Conservation (phyloP, 2,329 filamentous ascomycete species). For the Trichoderma sp. region DNA sequence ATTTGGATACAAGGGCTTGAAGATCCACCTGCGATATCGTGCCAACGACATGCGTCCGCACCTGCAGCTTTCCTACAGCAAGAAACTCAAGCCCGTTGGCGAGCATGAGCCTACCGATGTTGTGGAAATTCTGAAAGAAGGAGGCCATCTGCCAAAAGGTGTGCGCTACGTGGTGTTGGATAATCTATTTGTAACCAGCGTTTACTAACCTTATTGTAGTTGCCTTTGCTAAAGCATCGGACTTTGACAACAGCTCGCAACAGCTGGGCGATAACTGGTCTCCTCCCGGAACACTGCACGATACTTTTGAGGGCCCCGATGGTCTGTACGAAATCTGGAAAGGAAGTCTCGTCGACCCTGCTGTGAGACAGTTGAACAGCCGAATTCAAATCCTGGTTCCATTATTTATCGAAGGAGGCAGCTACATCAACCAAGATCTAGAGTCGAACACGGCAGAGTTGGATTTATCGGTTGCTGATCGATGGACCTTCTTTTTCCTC, state of each 20-base stretch:
- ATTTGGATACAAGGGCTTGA: constrained; percentile 81
- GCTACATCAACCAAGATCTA: constrained; percentile 55
- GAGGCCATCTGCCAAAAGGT: constrained; percentile 66
- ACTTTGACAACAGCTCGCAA: constrained; percentile 60
- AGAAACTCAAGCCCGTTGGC: constrained; percentile 66
- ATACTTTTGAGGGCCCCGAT: constrained; percentile 58
- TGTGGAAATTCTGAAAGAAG: constrained; percentile 58
- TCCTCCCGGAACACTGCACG: constrained; percentile 72
- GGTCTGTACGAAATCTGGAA: constrained; percentile 81
- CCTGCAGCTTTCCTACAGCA: constrained; percentile 65
- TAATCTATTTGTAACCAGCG: background rate
- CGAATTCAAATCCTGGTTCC: constrained; percentile 81
- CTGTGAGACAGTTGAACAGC: constrained; percentile 67
- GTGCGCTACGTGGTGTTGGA: constrained; percentile 28
- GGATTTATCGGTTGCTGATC: constrained; percentile 68
- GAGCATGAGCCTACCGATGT: constrained; percentile 70
- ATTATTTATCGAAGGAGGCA: constrained; percentile 92
- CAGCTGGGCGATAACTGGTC: constrained; percentile 48
- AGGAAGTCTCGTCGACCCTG: constrained; percentile 66
- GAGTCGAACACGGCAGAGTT: constrained; percentile 56
- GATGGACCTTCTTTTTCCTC: constrained; percentile 91
- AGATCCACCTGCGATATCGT: constrained; percentile 67
- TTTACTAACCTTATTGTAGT: constrained; percentile 42
- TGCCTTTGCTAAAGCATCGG: constrained; percentile 60
- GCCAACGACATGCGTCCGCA: constrained; percentile 74